Evolutionary conservation across 192 early-diverging fungal species (phyloP).

Genomic region (Phlyctochytrium bullatum): DNA sequence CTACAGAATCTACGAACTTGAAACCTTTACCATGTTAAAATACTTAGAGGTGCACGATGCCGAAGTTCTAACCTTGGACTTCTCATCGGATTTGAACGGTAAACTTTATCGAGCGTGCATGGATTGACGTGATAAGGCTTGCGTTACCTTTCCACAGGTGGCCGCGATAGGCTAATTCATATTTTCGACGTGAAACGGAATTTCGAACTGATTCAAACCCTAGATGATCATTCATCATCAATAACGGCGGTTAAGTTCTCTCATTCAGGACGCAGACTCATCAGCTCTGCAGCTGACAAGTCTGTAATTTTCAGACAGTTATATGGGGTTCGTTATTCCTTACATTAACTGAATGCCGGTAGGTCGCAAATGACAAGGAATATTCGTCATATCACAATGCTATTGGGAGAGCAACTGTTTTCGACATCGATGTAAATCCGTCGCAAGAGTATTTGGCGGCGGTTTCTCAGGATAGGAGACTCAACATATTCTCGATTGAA

Average conservation of each 20-base stretch:
- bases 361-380: constrained; percentile 20
- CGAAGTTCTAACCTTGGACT: constrained; percentile 76
- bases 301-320: constrained; percentile 68
- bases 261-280: constrained; percentile 57
- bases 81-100: constrained; percentile 38
- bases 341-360: constrained; percentile 25
- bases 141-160: constrained; percentile 65
- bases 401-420: constrained; percentile 66
- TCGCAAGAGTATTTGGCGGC: constrained; percentile 51
- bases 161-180: constrained; percentile 74
- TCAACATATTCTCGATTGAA: constrained; percentile 58
- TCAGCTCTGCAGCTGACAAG: constrained; percentile 83
- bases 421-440: constrained; percentile 67
- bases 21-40: constrained; percentile 56
- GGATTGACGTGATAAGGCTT: background rate
- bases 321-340: constrained; percentile 17
- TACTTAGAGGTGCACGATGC: constrained; percentile 76
- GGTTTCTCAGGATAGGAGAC: constrained; percentile 68
- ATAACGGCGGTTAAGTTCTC: constrained; percentile 72
- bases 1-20: constrained; percentile 57
- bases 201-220: constrained; percentile 68
- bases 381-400: constrained; percentile 67
- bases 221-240: constrained; percentile 84
- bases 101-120: background rate
- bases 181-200: constrained; percentile 61